These are phyloP conservation scores for Monotropa hypopitys DNA, from an alignment of 179 eudicot genomes.

Conservation along the genomic window DNA sequence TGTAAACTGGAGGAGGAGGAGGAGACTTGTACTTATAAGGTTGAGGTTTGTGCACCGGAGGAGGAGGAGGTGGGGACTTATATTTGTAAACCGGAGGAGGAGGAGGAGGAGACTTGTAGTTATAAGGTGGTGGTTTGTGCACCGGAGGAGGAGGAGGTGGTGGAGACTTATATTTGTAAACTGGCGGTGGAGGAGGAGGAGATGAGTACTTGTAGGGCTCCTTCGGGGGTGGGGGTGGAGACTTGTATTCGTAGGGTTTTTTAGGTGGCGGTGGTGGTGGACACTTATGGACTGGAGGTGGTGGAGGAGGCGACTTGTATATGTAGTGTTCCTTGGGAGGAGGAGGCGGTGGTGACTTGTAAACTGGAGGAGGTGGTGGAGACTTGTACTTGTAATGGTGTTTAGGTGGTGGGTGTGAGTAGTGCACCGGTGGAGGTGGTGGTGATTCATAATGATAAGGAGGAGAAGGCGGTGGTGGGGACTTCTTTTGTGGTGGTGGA, in stretches of 20 bases:
- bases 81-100: not conserved
- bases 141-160: slow-evolving; percentile 8
- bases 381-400: not conserved
- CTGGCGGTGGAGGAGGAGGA: slow-evolving; percentile 7
- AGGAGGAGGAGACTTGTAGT: not conserved
- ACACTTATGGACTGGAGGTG: slow-evolving; percentile 5
- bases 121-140: not conserved
- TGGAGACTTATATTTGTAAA: slow-evolving; percentile 6
- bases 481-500: not conserved
- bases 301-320: slow-evolving; percentile 8
- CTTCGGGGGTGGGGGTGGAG: slow-evolving; percentile 4
- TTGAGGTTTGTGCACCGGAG: not conserved
- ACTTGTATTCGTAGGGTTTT: not conserved
- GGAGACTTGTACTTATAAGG: slow-evolving; percentile 8
- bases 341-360: not conserved
- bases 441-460: slow-evolving; percentile 7
- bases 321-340: not conserved
- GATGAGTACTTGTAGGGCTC: not conserved
- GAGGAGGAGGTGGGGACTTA: slow-evolving; percentile 17
- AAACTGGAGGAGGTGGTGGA: not conserved
- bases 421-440: not conserved
- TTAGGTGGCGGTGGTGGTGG: not conserved
- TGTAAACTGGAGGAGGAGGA: not conserved
- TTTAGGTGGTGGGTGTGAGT: not conserved
- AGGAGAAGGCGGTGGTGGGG: slow-evolving; percentile 2